These are phyloP conservation scores for Globisporangium cederbergense DNA, from an alignment of 352 stramenopile species.

Conservation along the genomic window DNA sequence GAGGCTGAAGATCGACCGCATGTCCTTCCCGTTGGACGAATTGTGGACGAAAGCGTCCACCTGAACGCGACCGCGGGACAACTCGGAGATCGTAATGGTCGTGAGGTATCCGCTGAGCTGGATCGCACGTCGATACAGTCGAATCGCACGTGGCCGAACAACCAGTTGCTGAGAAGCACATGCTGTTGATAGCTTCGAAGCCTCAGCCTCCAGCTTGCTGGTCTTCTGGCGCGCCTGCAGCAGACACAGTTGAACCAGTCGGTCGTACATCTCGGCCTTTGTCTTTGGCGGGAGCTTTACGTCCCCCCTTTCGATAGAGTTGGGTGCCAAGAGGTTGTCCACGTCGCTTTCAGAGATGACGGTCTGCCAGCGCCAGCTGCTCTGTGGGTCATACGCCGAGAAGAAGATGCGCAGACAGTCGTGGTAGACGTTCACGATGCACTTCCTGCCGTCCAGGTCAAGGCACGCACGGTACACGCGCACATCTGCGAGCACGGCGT, in stretches of 20 bases:
- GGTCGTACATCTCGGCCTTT: conserved; percentile 56
- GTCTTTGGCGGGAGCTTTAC: conserved; percentile 44
- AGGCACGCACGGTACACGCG: conserved; percentile 58
- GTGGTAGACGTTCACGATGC: conserved; percentile 66
- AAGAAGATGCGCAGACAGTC: conserved; percentile 70
- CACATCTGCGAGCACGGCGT: conserved; percentile 59
- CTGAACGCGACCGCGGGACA: conserved; percentile 55
- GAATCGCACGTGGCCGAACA: conserved; percentile 43
- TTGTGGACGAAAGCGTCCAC: conserved; percentile 56
- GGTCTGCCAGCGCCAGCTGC: conserved; percentile 47
- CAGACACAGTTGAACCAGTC: conserved; percentile 53
- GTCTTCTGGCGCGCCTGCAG: conserved; percentile 24
- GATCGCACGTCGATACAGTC: conserved; percentile 49
- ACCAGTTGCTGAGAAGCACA: conserved; percentile 21
- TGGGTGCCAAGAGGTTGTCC: conserved; percentile 57
- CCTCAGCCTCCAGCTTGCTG: background rate
- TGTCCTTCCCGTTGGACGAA: conserved; percentile 13
- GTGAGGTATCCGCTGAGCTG: conserved; percentile 38
- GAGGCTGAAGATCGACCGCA: conserved; percentile 37
- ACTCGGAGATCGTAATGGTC: conserved; percentile 59
- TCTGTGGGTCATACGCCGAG: conserved; percentile 57
- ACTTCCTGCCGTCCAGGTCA: conserved; percentile 37
- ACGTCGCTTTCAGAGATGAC: conserved; percentile 54
- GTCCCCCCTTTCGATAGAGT: conserved; percentile 42
- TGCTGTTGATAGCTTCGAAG: background rate